Conservation (phyloP, 2,329 filamentous ascomycete genomes). For the Botrytis fragariae region DNA sequence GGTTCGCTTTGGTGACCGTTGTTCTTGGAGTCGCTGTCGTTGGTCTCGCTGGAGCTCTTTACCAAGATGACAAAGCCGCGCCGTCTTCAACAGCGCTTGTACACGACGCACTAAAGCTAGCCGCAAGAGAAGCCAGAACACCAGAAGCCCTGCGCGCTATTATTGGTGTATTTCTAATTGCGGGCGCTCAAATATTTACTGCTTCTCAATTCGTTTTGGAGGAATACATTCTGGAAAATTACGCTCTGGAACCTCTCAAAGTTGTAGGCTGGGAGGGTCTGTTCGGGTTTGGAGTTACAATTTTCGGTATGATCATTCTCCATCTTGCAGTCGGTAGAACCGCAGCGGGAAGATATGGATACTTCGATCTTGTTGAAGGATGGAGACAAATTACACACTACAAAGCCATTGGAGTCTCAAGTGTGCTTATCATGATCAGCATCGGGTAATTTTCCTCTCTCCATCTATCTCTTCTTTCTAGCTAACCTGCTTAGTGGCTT, state of each 20-base stretch:
- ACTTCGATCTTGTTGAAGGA: conserved; percentile 87
- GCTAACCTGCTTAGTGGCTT: conserved; percentile 64
- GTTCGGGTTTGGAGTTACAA: conserved; percentile 81
- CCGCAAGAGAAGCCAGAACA: conserved; percentile 44
- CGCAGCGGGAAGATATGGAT: conserved; percentile 69
- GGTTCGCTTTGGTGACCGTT: conserved; percentile 83
- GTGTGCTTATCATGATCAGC: conserved; percentile 91
- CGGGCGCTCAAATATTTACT: conserved; percentile 93
- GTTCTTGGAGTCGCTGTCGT: conserved; percentile 86
- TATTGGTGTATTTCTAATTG: conserved; percentile 85
- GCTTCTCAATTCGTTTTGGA: conserved; percentile 95
- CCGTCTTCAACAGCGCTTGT: conserved; percentile 41
- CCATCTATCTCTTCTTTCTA: background rate
- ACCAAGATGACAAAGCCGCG: conserved; percentile 54
- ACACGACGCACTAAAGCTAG: conserved; percentile 44
- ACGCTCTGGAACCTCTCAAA: conserved; percentile 71
- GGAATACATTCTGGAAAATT: conserved; percentile 83
- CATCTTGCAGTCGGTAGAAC: conserved; percentile 76
- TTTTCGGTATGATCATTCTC: conserved; percentile 74
- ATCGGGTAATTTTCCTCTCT: conserved; percentile 68
- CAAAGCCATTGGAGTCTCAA: conserved; percentile 69
- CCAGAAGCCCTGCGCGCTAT: conserved; percentile 66
- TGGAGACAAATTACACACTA: conserved; percentile 76
- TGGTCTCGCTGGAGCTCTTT: conserved; percentile 82
- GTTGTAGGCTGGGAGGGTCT: conserved; percentile 96